Evolutionary conservation across 2,329 filamentous ascomycete species (phyloP).

Genomic region (Alternaria triticina): DNA sequence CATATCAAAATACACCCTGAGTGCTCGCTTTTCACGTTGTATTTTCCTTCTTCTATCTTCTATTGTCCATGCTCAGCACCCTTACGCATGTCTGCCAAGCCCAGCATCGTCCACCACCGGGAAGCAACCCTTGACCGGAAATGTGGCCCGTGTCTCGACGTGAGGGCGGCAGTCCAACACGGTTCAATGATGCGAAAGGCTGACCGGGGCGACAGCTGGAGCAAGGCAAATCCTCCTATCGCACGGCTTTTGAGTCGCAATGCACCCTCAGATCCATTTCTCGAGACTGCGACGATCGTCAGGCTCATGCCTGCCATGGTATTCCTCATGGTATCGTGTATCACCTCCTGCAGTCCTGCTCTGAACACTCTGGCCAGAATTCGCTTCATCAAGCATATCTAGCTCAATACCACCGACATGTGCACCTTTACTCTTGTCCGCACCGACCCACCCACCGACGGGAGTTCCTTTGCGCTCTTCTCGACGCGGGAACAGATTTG

Average conservation of each 20-base stretch:
- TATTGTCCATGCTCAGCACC: neutral
- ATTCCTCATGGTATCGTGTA: neutral
- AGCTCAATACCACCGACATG: neutral
- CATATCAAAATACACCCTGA: neutral
- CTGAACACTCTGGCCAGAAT: neutral
- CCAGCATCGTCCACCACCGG: neutral
- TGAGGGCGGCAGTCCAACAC: neutral
- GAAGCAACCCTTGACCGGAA: neutral
- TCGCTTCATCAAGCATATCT: neutral
- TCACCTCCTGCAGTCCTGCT: neutral
- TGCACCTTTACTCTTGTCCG: neutral
- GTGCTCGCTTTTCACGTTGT: neutral
- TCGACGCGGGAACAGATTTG: slow-evolving; percentile 37
- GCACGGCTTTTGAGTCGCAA: neutral
- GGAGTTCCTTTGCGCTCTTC: slow-evolving; percentile 21
- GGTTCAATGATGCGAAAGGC: neutral
- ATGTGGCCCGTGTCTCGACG: neutral
- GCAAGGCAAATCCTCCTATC: neutral
- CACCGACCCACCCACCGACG: slow-evolving; percentile 12
- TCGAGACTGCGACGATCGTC: neutral
- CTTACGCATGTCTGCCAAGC: neutral
- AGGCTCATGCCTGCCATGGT: neutral
- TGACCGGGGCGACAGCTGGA: neutral
- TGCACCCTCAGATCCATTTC: neutral
- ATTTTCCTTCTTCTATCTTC: neutral